Evolutionary conservation across 192 early-diverging fungal species (phyloP).

Genomic region (Backusella mclennaniae): DNA sequence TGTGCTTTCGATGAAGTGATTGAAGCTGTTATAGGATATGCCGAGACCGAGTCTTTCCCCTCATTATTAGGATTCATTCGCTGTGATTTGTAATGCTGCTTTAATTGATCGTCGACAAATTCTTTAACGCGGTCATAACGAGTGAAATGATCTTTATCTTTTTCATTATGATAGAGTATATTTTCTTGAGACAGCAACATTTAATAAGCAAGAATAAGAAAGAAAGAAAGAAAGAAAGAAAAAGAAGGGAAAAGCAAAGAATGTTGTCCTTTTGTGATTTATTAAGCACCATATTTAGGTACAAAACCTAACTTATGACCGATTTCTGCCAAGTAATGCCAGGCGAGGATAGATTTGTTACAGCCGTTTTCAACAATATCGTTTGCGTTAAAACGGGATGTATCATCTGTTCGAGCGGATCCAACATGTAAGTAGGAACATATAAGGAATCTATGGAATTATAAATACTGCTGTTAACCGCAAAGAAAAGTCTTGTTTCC

Average conservation of each 20-base stretch:
- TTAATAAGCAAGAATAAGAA: background rate
- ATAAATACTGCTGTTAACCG: background rate
- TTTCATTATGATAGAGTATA: background rate
- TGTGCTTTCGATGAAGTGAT: background rate
- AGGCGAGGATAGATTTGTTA: constrained; percentile 21
- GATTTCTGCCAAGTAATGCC: constrained; percentile 29
- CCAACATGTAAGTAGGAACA: constrained; percentile 16
- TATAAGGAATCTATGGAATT: background rate
- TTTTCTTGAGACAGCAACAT: background rate
- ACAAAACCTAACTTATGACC: constrained; percentile 24
- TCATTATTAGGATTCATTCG: background rate
- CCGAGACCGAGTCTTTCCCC: background rate
- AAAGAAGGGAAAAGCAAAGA: background rate
- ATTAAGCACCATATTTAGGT: constrained; percentile 31
- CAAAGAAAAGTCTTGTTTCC: background rate
- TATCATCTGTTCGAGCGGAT: constrained; percentile 7
- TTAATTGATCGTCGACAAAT: background rate
- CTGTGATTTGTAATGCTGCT: background rate
- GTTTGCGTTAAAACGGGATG: background rate
- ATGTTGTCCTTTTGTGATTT: background rate
- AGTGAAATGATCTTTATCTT: background rate
- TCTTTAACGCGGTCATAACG: background rate
- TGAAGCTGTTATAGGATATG: background rate
- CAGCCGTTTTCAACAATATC: constrained; percentile 16
- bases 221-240: background rate